Evolutionary conservation across 352 stramenopile species (phyloP), one percentile per base, ranked within the genome.

Genomic region (Pythium aristosporum): DNA sequence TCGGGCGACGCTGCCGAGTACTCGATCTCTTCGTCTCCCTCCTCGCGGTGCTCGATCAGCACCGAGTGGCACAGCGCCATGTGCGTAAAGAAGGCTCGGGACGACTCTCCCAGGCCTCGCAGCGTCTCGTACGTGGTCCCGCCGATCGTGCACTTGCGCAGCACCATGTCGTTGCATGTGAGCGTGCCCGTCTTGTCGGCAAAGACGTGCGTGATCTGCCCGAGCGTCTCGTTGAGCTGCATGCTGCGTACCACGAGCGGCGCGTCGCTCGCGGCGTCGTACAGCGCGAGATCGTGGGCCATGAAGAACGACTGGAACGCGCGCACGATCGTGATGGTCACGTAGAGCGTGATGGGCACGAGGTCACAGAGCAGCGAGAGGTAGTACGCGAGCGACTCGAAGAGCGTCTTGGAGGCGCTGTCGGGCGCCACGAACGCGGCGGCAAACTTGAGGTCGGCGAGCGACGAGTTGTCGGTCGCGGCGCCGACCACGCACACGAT

Each of bases 131-230:
- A 92, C 42, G 70, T 85, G 11, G 74, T 57, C 12, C 87, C 85
- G 46, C 82, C 73, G 47, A 95, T 85, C 32, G 75, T 87, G 64
- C 83, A 92, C 66, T 92, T 94, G 47, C 85, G 81, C 54, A 95
- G 91, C 55, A 92, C 85, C 87, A 95, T 95, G 55, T 87, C 88
- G 76, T 96, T 96, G 65, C 87, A 93, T 7, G 87, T 96, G 2
- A 96, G 69, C 3, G 87, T 96, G n/a, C 86, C 86, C 0, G 87
- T 96, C 61, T 96, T 96, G 68, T 96, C 86, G 13, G 85, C 98
- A 72, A 99, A 99, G 30, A 99, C 96, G 72, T 99, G 98, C 46
- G 97, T 94, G 57, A 99, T 93, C 56, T 95, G 80, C 1, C 87
- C 87, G 12, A 96, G 70, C 55, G 94, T 84, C 39, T 96, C 87